Percentiles rank a stretch among this genome's conserved stretches.
Conservation (phyloP, 345 rosid species). For the Citrus glauca region DNA sequence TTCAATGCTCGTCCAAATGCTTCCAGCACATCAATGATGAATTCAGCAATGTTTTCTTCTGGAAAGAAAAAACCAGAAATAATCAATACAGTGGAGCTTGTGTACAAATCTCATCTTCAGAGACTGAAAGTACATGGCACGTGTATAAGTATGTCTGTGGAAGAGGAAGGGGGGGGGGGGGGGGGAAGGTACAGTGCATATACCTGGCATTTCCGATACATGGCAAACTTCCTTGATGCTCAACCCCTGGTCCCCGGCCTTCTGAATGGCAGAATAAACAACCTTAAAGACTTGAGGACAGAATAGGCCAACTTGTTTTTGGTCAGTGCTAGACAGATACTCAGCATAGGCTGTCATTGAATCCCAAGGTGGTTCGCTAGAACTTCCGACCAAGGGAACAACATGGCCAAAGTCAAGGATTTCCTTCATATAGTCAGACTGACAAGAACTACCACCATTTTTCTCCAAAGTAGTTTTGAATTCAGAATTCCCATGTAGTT, state of each 20-base stretch:
- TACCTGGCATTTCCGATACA: constrained; percentile 43
- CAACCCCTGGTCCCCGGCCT: constrained; percentile 96
- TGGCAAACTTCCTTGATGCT: constrained; percentile 55
- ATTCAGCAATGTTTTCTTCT: constrained; percentile 44
- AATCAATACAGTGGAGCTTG: constrained; percentile 16
- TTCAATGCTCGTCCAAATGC: constrained; percentile 75
- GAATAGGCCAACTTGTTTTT: constrained; percentile 23
- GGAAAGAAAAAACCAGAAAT: constrained; percentile 28
- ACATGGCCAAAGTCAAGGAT: constrained; percentile 27
- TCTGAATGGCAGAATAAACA: constrained; percentile 57
- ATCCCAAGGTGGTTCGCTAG: constrained; percentile 64
- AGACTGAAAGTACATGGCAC: not conserved
- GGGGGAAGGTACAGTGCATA: not conserved
- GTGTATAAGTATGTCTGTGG: not conserved
- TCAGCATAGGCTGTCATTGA: constrained; percentile 63
- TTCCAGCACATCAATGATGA: constrained; percentile 64
- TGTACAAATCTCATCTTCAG: not conserved
- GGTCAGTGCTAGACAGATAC: constrained; percentile 33
- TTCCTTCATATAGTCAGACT: constrained; percentile 36
- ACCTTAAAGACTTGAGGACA: constrained; percentile 52
- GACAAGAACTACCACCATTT: constrained; percentile 21
- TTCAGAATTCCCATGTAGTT: constrained; percentile 31
- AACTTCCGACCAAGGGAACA: constrained; percentile 33
- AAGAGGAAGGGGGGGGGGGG: not conserved
- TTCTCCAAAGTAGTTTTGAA: constrained; percentile 17